Evolutionary conservation across 1,139 yeast species (phyloP).

Genomic region (Diutina mesorugosa): DNA sequence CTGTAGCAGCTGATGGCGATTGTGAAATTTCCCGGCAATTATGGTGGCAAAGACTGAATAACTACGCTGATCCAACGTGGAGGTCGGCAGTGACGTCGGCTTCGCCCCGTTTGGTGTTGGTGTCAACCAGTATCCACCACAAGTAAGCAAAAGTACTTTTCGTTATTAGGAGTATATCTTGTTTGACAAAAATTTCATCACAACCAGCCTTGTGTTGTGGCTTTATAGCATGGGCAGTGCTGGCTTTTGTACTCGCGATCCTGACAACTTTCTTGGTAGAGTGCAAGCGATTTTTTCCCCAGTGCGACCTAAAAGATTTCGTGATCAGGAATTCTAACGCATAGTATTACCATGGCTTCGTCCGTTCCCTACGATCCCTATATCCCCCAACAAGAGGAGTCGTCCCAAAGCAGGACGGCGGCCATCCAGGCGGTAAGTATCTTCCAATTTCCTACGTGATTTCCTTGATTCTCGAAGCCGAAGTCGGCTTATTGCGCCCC

Average conservation of each 20-base stretch:
- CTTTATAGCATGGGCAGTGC: not conserved
- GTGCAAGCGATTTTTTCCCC: not conserved
- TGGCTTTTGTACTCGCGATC: not conserved
- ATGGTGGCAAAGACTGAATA: too few relatives aligned
- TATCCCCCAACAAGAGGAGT: slow-evolving; percentile 51
- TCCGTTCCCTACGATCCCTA: slow-evolving; percentile 88
- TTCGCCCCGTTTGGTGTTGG: too few relatives aligned
- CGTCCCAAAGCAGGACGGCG: slow-evolving; percentile 57
- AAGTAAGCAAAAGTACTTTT: too few relatives aligned
- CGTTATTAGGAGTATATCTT: too few relatives aligned
- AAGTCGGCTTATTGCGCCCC: not conserved
- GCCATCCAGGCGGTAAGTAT: slow-evolving; percentile 70
- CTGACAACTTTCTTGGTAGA: not conserved
- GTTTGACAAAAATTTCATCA: too few relatives aligned
- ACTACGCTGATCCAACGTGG: too few relatives aligned
- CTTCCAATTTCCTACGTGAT: not conserved
- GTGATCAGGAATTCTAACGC: not conserved
- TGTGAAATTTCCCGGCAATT: not conserved
- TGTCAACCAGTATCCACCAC: too few relatives aligned
- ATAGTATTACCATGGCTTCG: slow-evolving; percentile 46
- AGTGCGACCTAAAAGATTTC: not conserved
- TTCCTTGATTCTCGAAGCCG: not conserved
- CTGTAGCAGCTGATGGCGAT: not conserved
- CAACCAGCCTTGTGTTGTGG: not conserved
- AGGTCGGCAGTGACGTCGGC: too few relatives aligned